These are phyloP conservation scores for Trypanosoma boissoni DNA, from an alignment of 208 protist species.

Conservation along the genomic window DNA sequence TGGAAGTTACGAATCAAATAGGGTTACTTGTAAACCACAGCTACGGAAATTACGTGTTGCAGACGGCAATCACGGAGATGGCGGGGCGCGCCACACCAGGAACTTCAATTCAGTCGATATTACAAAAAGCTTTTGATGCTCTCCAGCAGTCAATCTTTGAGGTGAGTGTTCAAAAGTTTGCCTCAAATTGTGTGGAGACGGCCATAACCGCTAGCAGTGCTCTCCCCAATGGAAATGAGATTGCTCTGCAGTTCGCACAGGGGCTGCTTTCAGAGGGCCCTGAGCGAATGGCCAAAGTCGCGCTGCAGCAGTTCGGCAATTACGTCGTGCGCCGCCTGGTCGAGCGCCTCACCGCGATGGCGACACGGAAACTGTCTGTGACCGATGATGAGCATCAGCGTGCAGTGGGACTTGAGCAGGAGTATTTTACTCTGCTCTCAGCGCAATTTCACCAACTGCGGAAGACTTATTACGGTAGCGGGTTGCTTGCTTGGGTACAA, in stretches of 20 bases:
- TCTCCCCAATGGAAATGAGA: conserved; percentile 33
- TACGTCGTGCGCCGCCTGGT: conserved; percentile 73
- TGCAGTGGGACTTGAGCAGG: conserved; percentile 36
- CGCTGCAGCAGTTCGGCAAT: conserved; percentile 66
- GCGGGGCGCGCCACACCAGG: conserved; percentile 43
- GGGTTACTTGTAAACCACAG: conserved; percentile 40
- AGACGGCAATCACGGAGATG: conserved; percentile 66
- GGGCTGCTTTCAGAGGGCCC: conserved; percentile 53
- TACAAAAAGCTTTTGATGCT: conserved; percentile 47
- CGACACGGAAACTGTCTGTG: conserved; percentile 4
- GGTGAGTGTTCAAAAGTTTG: conserved; percentile 68
- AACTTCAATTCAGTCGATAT: conserved; percentile 37
- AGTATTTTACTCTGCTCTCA: conserved; percentile 29
- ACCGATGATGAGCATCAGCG: neutral
- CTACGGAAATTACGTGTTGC: conserved; percentile 71
- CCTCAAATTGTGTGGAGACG: conserved; percentile 81
- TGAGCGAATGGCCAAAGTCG: conserved; percentile 35
- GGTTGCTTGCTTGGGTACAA: conserved; percentile 7
- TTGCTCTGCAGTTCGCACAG: conserved; percentile 46
- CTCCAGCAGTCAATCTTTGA: conserved; percentile 60
- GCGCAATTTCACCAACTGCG: conserved; percentile 1
- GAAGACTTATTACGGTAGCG: neutral
- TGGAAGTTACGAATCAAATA: conserved; percentile 29
- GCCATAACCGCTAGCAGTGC: conserved; percentile 42
- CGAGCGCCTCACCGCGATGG: conserved; percentile 50